phyloP scores from a whole-genome alignment of 2,329 filamentous ascomycete species.

The Pseudomassariella vexata region DNA sequence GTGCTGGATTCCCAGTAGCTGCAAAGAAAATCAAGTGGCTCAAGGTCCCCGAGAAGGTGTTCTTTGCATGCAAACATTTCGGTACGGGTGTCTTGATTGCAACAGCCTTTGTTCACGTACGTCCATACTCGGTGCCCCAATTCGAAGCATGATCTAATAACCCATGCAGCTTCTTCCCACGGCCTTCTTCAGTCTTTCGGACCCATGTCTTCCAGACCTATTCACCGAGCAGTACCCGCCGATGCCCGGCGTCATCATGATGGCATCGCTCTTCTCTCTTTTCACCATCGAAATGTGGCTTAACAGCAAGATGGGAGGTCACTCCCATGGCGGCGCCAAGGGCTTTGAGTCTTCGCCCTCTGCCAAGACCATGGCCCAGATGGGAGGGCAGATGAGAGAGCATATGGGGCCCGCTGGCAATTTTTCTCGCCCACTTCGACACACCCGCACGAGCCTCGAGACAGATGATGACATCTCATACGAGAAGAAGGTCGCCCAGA shows the following conservation, averaged over 20 bases:
- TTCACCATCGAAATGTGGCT: slow-evolving; percentile 60
- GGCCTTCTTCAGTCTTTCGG: slow-evolving; percentile 46
- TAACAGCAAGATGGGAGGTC: slow-evolving; percentile 52
- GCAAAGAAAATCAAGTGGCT: slow-evolving; percentile 52
- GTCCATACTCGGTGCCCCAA: slow-evolving; percentile 11
- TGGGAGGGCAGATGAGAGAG: slow-evolving; percentile 5
- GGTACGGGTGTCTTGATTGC: slow-evolving; percentile 68
- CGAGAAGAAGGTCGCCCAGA: slow-evolving; percentile 35
- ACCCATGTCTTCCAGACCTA: slow-evolving; percentile 53
- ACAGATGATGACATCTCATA: slow-evolving; percentile 28
- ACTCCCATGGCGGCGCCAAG: slow-evolving; percentile 52
- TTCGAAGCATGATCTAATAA: slow-evolving; percentile 4
- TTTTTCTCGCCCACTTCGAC: slow-evolving; percentile 25
- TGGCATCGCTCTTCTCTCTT: slow-evolving; percentile 53
- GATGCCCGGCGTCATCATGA: slow-evolving; percentile 61
- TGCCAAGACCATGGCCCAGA: slow-evolving; percentile 6
- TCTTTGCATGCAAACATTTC: slow-evolving; percentile 61
- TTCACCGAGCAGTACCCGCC: slow-evolving; percentile 56
- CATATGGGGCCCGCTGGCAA: slow-evolving; percentile 9
- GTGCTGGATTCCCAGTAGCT: slow-evolving; percentile 46
- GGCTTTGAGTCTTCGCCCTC: slow-evolving; percentile 28
- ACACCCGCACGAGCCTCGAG: slow-evolving; percentile 24
- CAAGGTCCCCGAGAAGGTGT: slow-evolving; percentile 49
- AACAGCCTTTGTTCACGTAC: slow-evolving; percentile 66
- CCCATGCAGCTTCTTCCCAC: slow-evolving; percentile 46